Percentiles rank a stretch among this genome's conserved stretches.
Conservation (phyloP, 139 green algal genomes). For the Chlamydomonas sp. region DNA sequence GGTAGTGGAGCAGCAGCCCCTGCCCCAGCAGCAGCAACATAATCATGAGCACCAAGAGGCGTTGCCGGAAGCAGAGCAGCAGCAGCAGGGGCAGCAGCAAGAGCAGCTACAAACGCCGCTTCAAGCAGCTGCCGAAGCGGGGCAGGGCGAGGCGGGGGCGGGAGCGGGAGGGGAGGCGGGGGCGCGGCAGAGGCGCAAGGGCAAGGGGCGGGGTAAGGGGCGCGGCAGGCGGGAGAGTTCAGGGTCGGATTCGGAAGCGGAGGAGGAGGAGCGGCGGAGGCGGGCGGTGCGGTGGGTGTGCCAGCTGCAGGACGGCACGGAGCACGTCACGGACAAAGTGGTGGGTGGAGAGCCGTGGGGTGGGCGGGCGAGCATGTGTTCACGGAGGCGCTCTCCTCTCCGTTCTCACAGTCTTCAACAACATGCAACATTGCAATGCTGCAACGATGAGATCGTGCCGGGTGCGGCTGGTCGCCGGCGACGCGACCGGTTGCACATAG, state of each 20-base stretch:
- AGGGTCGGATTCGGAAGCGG: background rate
- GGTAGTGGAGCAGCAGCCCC: background rate
- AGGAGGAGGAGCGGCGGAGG: background rate
- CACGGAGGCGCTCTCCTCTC: too few species aligned
- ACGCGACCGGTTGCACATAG: too few species aligned
- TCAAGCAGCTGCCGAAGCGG: background rate
- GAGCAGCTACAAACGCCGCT: background rate
- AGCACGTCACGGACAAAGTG: constrained; percentile 32
- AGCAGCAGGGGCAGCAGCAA: background rate
- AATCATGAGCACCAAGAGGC: background rate
- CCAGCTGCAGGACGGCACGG: background rate
- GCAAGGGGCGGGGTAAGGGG: background rate
- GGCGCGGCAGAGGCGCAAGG: background rate
- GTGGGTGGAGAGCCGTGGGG: background rate
- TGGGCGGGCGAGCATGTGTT: too few species aligned
- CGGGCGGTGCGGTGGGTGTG: background rate
- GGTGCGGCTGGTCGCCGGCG: too few species aligned
- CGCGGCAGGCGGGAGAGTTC: background rate
- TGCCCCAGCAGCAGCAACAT: background rate
- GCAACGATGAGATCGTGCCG: too few species aligned
- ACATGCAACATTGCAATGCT: too few species aligned
- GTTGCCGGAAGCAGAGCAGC: background rate
- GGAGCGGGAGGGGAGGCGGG: constrained; percentile 7
- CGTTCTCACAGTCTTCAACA: too few species aligned
- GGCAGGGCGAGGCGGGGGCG: constrained; percentile 7